phyloP scores from a whole-genome alignment of 257 asterid species.

The Solanum lycopersicoides region DNA sequence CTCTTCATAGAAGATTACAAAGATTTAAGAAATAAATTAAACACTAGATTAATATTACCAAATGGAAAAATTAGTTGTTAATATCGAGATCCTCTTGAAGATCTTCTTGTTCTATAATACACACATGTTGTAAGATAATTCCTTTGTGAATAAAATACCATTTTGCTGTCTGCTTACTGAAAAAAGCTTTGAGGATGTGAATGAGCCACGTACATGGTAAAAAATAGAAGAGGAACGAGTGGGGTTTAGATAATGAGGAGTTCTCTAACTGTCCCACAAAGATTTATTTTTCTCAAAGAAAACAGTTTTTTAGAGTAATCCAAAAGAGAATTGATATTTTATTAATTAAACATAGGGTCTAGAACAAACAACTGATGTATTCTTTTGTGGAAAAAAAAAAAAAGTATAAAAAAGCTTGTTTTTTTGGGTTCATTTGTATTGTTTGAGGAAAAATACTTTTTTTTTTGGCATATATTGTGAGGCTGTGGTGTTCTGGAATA shows the following conservation, averaged over 20 bases:
- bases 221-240: conserved; percentile 1
- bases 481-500: conserved; percentile 42
- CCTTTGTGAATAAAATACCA: background rate
- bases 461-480: conserved; percentile 33
- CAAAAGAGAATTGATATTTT: background rate
- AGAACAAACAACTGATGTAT: no score
- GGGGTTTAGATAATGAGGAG: background rate
- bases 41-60: background rate
- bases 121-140: conserved; percentile 1
- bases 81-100: background rate
- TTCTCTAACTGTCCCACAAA: background rate
- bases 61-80: background rate
- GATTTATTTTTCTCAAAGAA: conserved; percentile 3
- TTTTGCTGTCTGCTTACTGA: conserved; percentile 5
- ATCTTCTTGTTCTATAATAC: background rate
- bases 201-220: conserved; percentile 28
- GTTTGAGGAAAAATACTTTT: conserved; percentile 1
- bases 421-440: background rate
- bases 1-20: background rate
- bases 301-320: background rate
- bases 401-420: background rate
- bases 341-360: no score
- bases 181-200: conserved; percentile 31
- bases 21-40: background rate
- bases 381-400: no score